Evolutionary conservation across 352 stramenopile species (phyloP), one percentile per base, ranked within the genome.

Genomic region (Salisapilia sapeloensis): DNA sequence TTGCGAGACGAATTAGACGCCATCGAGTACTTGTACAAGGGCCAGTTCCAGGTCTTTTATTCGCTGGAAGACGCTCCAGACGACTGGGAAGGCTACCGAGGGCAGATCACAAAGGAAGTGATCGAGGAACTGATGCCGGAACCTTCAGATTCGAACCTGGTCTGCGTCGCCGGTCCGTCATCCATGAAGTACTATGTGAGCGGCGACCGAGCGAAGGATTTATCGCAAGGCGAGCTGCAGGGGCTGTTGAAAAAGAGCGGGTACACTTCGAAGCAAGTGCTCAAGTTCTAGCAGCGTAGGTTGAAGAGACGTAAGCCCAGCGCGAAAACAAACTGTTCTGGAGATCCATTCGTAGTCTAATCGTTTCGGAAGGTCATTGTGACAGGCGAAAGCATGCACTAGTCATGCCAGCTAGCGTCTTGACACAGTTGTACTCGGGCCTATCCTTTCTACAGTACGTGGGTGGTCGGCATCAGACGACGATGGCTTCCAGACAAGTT

Each of bases 251-350:
- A 93, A 50, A 59, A 79, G 8, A 55, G 84, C 21, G 53, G 80
- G 33, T 89, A 85, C 57, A 71, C 64, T 35, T 65, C 46, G 28
- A 79, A 44, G 31, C 71, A 82, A 40, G 74, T 86, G 24, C 84
- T 86, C 58, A 85, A 86, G 62, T 86, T 81, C 32, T 89, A 79
- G n/a, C n/a, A n/a, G n/a, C n/a, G n/a, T n/a, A n/a, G n/a, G n/a
- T n/a, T n/a, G n/a, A 49, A n/a, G n/a, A n/a, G n/a, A n/a, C n/a
- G n/a, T n/a, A n/a, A n/a, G n/a, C n/a, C n/a, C n/a, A n/a, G n/a
- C n/a, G n/a, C n/a, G n/a, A n/a, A n/a, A n/a, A n/a, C n/a, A n/a
- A n/a, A n/a, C n/a, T n/a, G n/a, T n/a, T n/a, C n/a, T n/a, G n/a
- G n/a, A n/a, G n/a, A n/a, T n/a, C n/a, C n/a, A n/a, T n/a, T n/a